Conservation (phyloP, 257 asterid genomes). For the Petunia axillaris region DNA sequence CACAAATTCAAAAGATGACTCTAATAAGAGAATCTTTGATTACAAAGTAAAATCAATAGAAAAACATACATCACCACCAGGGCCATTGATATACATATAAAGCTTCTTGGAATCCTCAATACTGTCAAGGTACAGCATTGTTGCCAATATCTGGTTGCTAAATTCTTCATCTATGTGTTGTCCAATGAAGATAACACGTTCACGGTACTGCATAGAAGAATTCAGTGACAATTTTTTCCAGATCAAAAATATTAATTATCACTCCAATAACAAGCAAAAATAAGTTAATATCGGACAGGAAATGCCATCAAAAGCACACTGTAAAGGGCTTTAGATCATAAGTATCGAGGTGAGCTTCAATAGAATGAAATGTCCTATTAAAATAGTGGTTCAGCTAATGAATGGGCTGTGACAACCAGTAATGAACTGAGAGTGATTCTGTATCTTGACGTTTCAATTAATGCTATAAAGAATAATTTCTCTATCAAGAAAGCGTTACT, state of each 20-base stretch:
- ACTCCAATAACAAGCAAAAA: slow-evolving; percentile 3
- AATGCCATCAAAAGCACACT: not conserved
- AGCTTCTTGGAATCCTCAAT: slow-evolving; percentile 71
- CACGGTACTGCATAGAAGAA: slow-evolving; percentile 76
- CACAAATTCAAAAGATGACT: not conserved
- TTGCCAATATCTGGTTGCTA: slow-evolving; percentile 90
- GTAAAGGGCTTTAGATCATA: slow-evolving; percentile 16
- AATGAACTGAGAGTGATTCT: not conserved
- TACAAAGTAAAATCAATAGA: slow-evolving; percentile 16
- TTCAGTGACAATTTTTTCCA: slow-evolving; percentile 18
- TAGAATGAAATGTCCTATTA: not conserved
- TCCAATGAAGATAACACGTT: slow-evolving; percentile 82
- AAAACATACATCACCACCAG: slow-evolving; percentile 96
- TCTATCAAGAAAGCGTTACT: not conserved
- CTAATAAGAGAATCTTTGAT: not conserved
- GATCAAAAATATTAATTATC: not conserved
- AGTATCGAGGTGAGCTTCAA: slow-evolving; percentile 6
- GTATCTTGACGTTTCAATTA: not conserved
- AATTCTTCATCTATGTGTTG: slow-evolving; percentile 78
- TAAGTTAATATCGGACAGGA: not conserved
- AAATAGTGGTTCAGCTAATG: not conserved
- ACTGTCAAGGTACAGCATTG: slow-evolving; percentile 93
- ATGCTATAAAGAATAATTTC: not conserved
- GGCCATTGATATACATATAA: slow-evolving; percentile 72
- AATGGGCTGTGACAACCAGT: not conserved